These are phyloP conservation scores for Fusarium continuum DNA, from an alignment of 2,329 filamentous ascomycete genomes.

Conservation along the genomic window DNA sequence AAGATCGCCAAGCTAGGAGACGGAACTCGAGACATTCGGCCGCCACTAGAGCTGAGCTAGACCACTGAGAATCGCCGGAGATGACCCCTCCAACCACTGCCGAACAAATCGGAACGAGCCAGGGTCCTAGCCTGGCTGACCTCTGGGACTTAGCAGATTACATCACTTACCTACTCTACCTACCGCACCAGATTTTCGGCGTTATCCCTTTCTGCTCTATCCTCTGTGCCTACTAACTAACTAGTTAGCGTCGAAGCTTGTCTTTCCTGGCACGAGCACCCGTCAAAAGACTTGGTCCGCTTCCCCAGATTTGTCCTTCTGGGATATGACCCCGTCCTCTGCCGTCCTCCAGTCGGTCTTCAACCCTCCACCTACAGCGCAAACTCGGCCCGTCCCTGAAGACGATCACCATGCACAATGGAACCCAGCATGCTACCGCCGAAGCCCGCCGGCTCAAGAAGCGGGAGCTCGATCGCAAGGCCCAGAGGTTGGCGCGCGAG, in stretches of 20 bases:
- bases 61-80: not conserved
- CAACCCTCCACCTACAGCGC: no score
- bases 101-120: not conserved
- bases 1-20: not conserved
- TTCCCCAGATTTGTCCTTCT: conserved; percentile 17
- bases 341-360: not conserved
- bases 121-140: not conserved
- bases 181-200: no score
- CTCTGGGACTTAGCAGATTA: not conserved
- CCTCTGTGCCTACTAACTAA: no score
- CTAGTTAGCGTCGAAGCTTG: conserved; percentile 20
- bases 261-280: not conserved
- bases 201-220: not conserved
- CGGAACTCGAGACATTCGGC: not conserved
- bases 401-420: conserved; percentile 22
- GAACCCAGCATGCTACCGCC: conserved; percentile 2
- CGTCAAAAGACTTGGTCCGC: conserved; percentile 6
- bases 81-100: not conserved
- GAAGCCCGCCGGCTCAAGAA: conserved; percentile 43
- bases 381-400: no score
- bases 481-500: conserved; percentile 46
- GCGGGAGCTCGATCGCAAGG: conserved; percentile 47
- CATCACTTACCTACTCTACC: conserved; percentile 1
- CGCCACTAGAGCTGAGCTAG: not conserved
- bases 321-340: not conserved